These are phyloP conservation scores for Rhazya stricta DNA, from an alignment of 257 asterid genomes.

Conservation along the genomic window DNA sequence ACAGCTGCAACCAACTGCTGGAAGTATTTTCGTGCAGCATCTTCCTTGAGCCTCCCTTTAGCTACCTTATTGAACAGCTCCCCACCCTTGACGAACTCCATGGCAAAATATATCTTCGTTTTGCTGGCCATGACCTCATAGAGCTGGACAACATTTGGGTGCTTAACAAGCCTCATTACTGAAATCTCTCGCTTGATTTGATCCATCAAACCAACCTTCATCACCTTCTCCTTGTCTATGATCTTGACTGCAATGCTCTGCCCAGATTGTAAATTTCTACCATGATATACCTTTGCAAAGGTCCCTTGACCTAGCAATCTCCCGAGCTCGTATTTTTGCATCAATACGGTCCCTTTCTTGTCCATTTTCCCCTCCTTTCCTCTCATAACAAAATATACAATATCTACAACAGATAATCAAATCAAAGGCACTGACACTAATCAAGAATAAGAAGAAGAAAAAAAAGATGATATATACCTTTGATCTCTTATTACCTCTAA, in stretches of 20 bases:
- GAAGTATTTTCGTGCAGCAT: slow-evolving; percentile 63
- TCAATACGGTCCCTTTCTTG: slow-evolving; percentile 54
- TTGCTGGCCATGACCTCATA: slow-evolving; percentile 86
- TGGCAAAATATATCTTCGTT: slow-evolving; percentile 69
- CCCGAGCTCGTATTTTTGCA: slow-evolving; percentile 76
- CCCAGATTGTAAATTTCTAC: slow-evolving; percentile 49
- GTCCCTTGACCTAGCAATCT: slow-evolving; percentile 79
- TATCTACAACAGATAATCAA: neutral
- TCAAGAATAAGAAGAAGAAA: neutral
- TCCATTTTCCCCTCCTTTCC: slow-evolving; percentile 36
- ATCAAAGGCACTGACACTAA: slow-evolving; percentile 1
- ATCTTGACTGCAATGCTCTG: slow-evolving; percentile 67
- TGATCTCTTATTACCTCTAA: neutral
- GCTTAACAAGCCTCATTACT: slow-evolving; percentile 65
- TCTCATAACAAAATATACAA: slow-evolving; percentile 10
- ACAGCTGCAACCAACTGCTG: slow-evolving; percentile 81
- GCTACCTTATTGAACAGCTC: slow-evolving; percentile 86
- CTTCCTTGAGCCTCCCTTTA: slow-evolving; percentile 78
- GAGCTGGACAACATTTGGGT: slow-evolving; percentile 78
- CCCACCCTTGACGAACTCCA: slow-evolving; percentile 77
- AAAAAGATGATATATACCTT: too few relatives aligned
- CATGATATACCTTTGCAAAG: slow-evolving; percentile 83
- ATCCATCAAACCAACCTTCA: slow-evolving; percentile 59
- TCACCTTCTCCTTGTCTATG: slow-evolving; percentile 63
- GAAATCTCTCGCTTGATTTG: slow-evolving; percentile 85